Evolutionary conservation across 345 rosid genomes (phyloP).

Genomic region (Linum trigynum): DNA sequence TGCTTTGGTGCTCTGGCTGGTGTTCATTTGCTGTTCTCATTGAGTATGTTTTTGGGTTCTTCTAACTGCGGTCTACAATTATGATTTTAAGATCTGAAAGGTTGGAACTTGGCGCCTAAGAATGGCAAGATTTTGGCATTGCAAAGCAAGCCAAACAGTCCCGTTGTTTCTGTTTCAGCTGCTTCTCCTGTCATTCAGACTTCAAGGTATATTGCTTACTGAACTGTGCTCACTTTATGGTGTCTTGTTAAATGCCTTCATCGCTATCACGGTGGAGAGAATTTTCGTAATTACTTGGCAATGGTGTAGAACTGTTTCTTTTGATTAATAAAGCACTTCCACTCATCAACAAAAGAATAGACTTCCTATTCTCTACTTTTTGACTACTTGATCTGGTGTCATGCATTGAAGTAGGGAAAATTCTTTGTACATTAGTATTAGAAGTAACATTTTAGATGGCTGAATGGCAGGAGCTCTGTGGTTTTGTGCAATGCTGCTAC

Average conservation of each 20-base stretch:
- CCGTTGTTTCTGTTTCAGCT: slow-evolving; percentile 32
- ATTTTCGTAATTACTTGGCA: background rate
- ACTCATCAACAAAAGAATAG: background rate
- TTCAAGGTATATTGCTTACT: slow-evolving; percentile 40
- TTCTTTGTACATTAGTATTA: background rate
- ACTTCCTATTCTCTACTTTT: too few species aligned
- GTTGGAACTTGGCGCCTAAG: slow-evolving; percentile 21
- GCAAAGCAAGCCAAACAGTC: slow-evolving; percentile 22
- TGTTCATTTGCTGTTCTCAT: background rate
- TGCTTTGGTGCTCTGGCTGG: too few species aligned
- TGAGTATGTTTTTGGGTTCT: background rate
- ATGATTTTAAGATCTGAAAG: slow-evolving; percentile 33
- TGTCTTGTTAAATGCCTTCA: background rate
- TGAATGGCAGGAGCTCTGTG: slow-evolving; percentile 27
- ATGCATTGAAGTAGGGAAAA: background rate
- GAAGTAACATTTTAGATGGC: slow-evolving; percentile 9
- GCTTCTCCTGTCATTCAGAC: slow-evolving; percentile 16
- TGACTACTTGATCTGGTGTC: too few species aligned
- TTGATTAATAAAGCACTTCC: background rate
- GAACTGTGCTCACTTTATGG: slow-evolving; percentile 6
- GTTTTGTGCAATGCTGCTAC: slow-evolving; percentile 58
- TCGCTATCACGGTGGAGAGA: background rate
- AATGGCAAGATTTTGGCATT: slow-evolving; percentile 29
- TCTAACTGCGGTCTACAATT: slow-evolving; percentile 4
- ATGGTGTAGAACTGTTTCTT: background rate